These are phyloP conservation scores for Alternaria sp. DNA, from an alignment of 2,329 filamentous ascomycete genomes.

Conservation along the genomic window DNA sequence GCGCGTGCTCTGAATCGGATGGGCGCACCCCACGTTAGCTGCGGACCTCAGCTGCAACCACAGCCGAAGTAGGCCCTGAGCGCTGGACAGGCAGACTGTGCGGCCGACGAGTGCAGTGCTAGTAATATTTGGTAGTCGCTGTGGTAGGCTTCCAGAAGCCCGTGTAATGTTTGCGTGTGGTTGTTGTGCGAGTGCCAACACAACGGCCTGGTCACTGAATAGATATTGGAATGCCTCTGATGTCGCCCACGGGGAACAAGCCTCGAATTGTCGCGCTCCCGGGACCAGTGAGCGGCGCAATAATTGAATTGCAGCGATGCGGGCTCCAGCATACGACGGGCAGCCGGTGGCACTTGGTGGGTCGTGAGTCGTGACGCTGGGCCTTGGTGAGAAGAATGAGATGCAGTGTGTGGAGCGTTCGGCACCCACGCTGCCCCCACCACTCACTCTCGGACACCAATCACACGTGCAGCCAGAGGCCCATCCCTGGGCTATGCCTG, in stretches of 20 bases:
- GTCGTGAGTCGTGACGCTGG: slow-evolving; percentile 29
- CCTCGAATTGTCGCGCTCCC: slow-evolving; percentile 14
- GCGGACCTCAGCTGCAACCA: slow-evolving; percentile 32
- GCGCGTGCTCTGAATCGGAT: slow-evolving; percentile 42
- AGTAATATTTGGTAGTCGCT: background rate
- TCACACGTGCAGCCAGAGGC: slow-evolving; percentile 16
- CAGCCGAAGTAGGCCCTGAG: slow-evolving; percentile 25
- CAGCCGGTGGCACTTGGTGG: slow-evolving; percentile 35
- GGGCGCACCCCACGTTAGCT: slow-evolving; percentile 38
- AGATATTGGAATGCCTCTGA: slow-evolving; percentile 19
- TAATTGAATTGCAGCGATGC: slow-evolving; percentile 30
- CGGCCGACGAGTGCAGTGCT: background rate
- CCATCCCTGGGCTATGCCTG: slow-evolving; percentile 24
- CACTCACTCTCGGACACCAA: slow-evolving; percentile 19
- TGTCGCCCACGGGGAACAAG: slow-evolving; percentile 28
- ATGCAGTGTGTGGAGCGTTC: slow-evolving; percentile 23
- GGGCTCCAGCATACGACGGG: slow-evolving; percentile 33
- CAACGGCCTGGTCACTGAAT: slow-evolving; percentile 8
- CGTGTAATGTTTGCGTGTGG: background rate
- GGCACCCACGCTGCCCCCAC: slow-evolving; percentile 37
- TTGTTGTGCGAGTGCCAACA: background rate
- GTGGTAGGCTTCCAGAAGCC: background rate
- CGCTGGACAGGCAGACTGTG: slow-evolving; percentile 6
- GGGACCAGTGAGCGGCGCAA: slow-evolving; percentile 36
- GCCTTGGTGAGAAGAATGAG: slow-evolving; percentile 19